phyloP scores from a whole-genome alignment of 305 asterid genomes.

The Fraxinus angustifolia region DNA sequence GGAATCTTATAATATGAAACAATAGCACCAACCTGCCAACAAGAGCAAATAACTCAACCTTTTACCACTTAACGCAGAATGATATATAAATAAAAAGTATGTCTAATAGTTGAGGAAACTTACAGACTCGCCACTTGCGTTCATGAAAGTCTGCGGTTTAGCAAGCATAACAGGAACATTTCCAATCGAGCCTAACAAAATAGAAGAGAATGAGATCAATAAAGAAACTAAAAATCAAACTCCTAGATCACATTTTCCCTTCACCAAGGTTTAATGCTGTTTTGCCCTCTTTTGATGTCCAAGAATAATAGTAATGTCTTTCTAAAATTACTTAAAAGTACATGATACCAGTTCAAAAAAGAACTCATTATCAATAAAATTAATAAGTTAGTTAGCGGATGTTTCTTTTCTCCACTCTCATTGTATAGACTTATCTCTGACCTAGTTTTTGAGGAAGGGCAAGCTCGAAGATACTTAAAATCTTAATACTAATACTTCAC shows the following conservation, averaged over 20 bases:
- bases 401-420: not conserved
- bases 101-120: constrained; percentile 45
- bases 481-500: not conserved
- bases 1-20: constrained; percentile 90
- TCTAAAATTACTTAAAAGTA: not conserved
- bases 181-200: constrained; percentile 66
- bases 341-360: not conserved
- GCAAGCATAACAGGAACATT: constrained; percentile 89
- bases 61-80: constrained; percentile 16
- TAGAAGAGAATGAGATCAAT: not conserved
- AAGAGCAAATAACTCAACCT: constrained; percentile 27
- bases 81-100: constrained; percentile 7
- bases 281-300: not conserved
- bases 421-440: not conserved
- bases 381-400: not conserved
- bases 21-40: constrained; percentile 61
- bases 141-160: constrained; percentile 94
- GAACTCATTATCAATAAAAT: not conserved
- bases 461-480: not conserved
- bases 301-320: not conserved
- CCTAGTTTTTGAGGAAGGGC: not conserved
- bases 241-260: not conserved
- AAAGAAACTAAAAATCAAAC: not conserved
- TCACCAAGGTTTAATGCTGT: not conserved
- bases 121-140: constrained; percentile 99